Evolutionary conservation across 805 yeast genomes (phyloP).

Genomic region (Candida sonorensis): DNA sequence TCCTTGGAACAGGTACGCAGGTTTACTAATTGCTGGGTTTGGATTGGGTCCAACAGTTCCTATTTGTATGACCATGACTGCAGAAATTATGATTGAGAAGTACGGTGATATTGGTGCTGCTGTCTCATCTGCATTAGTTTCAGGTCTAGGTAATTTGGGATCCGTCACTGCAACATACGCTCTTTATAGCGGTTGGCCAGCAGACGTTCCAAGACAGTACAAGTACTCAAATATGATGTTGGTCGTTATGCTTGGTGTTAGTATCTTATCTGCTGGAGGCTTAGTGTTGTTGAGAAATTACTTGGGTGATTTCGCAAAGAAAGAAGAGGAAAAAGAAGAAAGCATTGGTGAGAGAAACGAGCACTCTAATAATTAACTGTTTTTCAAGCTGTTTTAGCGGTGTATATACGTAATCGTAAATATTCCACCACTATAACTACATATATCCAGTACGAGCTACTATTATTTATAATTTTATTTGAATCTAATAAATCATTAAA

Average conservation of each 20-base stretch:
- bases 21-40: constrained; percentile 73
- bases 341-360: too few species aligned
- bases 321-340: neutral
- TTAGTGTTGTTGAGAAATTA: constrained; percentile 25
- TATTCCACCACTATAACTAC: too few species aligned
- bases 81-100: constrained; percentile 61
- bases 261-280: constrained; percentile 46
- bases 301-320: constrained; percentile 26
- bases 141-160: constrained; percentile 84
- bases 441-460: too few species aligned
- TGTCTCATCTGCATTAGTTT: constrained; percentile 72
- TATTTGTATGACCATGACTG: constrained; percentile 75
- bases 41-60: constrained; percentile 93
- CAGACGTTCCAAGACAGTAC: constrained; percentile 54
- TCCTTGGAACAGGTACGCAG: constrained; percentile 74
- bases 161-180: constrained; percentile 84
- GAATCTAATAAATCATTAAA: too few species aligned
- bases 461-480: too few species aligned
- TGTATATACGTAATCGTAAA: too few species aligned
- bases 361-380: too few species aligned
- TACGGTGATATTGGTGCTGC: constrained; percentile 86
- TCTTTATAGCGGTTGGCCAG: constrained; percentile 82
- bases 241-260: constrained; percentile 67
- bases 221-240: constrained; percentile 78
- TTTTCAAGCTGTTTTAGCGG: too few species aligned